Percentiles rank a stretch among this genome's conserved stretches.
Conservation (phyloP, 2,329 filamentous ascomycete genomes). For the Diplodia scrobiculata region DNA sequence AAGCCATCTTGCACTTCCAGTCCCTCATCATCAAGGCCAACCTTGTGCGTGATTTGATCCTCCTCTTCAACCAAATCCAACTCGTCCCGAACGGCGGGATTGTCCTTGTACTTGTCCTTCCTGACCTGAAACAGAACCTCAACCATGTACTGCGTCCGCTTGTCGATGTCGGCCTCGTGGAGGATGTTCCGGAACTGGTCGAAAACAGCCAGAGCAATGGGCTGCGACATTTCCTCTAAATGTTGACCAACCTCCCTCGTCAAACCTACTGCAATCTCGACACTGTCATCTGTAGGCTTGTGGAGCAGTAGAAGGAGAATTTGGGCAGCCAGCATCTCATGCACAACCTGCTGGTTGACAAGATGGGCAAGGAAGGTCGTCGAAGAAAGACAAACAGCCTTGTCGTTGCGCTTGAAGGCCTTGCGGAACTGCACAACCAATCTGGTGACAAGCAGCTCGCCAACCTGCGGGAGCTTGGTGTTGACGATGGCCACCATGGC, state of each 20-base stretch:
- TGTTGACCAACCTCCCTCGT: slow-evolving; percentile 92
- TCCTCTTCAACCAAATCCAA: slow-evolving; percentile 95
- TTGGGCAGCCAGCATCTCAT: slow-evolving; percentile 90
- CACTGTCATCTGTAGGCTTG: slow-evolving; percentile 95
- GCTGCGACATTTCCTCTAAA: slow-evolving; percentile 89
- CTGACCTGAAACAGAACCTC: slow-evolving; percentile 96
- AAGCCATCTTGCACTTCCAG: slow-evolving; percentile 80
- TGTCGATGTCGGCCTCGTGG: slow-evolving; percentile 96
- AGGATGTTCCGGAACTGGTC: slow-evolving; percentile 94
- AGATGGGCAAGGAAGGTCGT: slow-evolving; percentile 95
- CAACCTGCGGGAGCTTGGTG: slow-evolving; percentile 92
- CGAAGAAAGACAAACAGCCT: slow-evolving; percentile 88
- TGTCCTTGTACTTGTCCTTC: slow-evolving; percentile 95
- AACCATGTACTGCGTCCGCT: slow-evolving; percentile 98
- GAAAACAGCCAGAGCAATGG: slow-evolving; percentile 86
- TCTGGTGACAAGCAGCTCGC: slow-evolving; percentile 82
- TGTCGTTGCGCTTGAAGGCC: slow-evolving; percentile 94
- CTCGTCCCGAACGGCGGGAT: slow-evolving; percentile 86
- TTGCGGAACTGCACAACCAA: slow-evolving; percentile 92
- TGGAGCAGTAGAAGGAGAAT: slow-evolving; percentile 88
- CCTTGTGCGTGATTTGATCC: slow-evolving; percentile 91
- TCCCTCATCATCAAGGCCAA: slow-evolving; percentile 74
- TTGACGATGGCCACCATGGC: slow-evolving; percentile 97
- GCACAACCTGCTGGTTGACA: slow-evolving; percentile 92
- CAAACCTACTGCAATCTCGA: slow-evolving; percentile 93